phyloP scores from a whole-genome alignment of 2,329 filamentous ascomycete genomes.

The Arthrobotrys conoides region DNA sequence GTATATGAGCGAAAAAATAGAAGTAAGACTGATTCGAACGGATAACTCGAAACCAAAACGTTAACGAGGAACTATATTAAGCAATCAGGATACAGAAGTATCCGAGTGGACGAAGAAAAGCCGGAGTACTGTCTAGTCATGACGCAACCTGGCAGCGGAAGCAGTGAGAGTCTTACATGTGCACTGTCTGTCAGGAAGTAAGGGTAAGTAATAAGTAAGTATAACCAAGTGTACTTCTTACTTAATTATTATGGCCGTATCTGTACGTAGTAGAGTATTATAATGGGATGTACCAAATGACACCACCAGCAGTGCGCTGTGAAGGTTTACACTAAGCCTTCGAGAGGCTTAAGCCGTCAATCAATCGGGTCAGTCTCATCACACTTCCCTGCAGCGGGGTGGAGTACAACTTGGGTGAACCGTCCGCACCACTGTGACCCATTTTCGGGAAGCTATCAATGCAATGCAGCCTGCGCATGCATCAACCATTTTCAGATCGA shows the following conservation, averaged over 20 bases:
- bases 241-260: constrained; percentile 25
- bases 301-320: constrained; percentile 22
- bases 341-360: constrained; percentile 25
- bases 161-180: constrained; percentile 23
- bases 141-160: constrained; percentile 5
- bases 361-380: constrained; percentile 36
- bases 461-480: constrained; percentile 14
- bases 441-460: constrained; percentile 57
- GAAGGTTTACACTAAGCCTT: constrained; percentile 40
- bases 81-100: background rate
- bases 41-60: constrained; percentile 19
- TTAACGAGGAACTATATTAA: constrained; percentile 11
- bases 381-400: constrained; percentile 36
- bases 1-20: constrained; percentile 15
- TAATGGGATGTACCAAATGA: constrained; percentile 8
- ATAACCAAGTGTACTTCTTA: too few relatives aligned
- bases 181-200: background rate
- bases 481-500: constrained; percentile 21
- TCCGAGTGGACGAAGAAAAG: constrained; percentile 1
- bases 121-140: background rate
- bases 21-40: background rate
- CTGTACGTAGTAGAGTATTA: constrained; percentile 14
- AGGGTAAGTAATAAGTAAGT: too few relatives aligned
- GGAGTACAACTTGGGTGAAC: constrained; percentile 23
- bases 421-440: constrained; percentile 37